Conservation (phyloP, 176 grass and related monocot species). For the Luzula sylvatica region DNA sequence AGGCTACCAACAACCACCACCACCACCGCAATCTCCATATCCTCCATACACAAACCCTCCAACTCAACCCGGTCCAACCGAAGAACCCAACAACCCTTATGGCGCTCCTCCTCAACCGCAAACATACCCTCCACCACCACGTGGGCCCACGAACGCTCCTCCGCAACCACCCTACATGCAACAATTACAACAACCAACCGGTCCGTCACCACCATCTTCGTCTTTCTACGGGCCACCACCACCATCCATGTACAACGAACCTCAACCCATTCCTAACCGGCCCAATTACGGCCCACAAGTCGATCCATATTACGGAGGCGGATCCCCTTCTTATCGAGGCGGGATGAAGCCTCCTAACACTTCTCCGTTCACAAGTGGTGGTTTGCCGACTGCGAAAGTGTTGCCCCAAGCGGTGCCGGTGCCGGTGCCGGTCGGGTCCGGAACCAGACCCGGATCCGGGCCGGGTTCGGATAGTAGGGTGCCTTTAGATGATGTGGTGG, state of each 20-base stretch:
- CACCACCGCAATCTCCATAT: background rate
- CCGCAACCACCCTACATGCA: background rate
- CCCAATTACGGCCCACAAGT: conserved; percentile 47
- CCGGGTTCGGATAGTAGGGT: conserved; percentile 31
- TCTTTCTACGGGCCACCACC: conserved; percentile 22
- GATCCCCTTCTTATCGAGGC: conserved; percentile 51
- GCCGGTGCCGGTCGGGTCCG: conserved; percentile 26
- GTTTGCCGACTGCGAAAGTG: conserved; percentile 50
- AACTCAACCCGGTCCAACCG: background rate
- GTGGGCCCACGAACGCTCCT: conserved; percentile 28
- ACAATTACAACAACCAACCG: conserved; percentile 18
- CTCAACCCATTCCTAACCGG: conserved; percentile 22
- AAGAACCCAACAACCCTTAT: background rate
- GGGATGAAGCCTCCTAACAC: conserved; percentile 21
- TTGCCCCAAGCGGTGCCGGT: conserved; percentile 37
- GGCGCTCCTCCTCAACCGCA: conserved; percentile 15
- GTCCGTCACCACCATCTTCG: conserved; percentile 32
- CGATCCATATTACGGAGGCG: conserved; percentile 43
- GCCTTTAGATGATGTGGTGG: conserved; percentile 65
- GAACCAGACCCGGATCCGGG: conserved; percentile 15
- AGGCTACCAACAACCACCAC: conserved; percentile 1
- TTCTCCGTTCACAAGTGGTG: conserved; percentile 20
- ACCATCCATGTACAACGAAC: conserved; percentile 36
- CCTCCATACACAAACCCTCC: background rate
- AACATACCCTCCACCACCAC: conserved; percentile 18